phyloP scores from a whole-genome alignment of 2,329 filamentous ascomycete species.

The Parastagonospora nodorum region DNA sequence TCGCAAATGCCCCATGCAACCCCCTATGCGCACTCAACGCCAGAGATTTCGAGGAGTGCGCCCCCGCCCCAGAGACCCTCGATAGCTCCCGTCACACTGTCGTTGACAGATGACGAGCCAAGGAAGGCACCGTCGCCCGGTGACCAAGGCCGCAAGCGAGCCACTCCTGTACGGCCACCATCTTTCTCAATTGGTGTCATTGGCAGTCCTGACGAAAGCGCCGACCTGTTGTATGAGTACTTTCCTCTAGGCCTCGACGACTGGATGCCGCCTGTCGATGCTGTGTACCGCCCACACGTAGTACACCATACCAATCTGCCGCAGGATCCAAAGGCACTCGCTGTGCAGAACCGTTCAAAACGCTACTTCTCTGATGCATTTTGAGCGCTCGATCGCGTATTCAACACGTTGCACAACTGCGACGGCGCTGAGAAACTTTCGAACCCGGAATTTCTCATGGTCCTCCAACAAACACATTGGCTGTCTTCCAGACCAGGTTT shows the following conservation, averaged over 20 bases:
- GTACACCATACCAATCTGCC: constrained; percentile 78
- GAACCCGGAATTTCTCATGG: no score
- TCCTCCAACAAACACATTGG: not conserved
- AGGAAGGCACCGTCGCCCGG: constrained; percentile 46
- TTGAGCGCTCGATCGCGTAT: constrained; percentile 7
- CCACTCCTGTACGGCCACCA: constrained; percentile 49
- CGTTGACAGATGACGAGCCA: constrained; percentile 61
- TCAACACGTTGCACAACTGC: not conserved
- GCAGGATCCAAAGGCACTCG: constrained; percentile 53
- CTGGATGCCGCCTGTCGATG: constrained; percentile 89
- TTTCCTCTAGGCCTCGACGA: constrained; percentile 91
- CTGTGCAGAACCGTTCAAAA: constrained; percentile 52
- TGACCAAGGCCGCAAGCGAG: constrained; percentile 39
- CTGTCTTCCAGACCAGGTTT: not conserved
- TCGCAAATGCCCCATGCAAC: constrained; percentile 40
- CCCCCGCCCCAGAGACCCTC: constrained; percentile 47
- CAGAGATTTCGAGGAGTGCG: constrained; percentile 53
- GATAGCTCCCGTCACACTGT: constrained; percentile 59
- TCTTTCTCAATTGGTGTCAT: constrained; percentile 56
- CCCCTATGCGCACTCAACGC: constrained; percentile 59
- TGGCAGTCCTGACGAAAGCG: constrained; percentile 73
- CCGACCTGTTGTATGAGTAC: constrained; percentile 90
- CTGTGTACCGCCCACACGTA: constrained; percentile 88
- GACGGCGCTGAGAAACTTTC: not conserved
- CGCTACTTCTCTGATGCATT: constrained; percentile 55